These are phyloP conservation scores for Citrullus colocynthis DNA, from an alignment of 306 rosid species.

Conservation along the genomic window DNA sequence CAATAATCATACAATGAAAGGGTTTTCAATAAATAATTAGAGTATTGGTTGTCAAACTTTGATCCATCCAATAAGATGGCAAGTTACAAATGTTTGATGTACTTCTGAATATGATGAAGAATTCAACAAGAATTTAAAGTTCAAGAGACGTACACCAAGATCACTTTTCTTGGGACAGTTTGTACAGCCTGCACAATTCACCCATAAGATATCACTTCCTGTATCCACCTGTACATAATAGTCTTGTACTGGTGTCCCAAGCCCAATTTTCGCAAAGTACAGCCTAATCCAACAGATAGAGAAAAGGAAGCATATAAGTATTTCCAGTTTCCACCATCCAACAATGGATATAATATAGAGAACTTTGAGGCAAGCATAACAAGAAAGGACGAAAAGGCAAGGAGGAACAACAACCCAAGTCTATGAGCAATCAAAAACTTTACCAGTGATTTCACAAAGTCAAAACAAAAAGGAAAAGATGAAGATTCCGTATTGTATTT, in stretches of 20 bases:
- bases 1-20: conserved; percentile 15
- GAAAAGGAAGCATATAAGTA: conserved; percentile 1
- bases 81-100: background rate
- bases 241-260: conserved; percentile 70
- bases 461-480: background rate
- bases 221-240: conserved; percentile 89
- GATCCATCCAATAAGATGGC: conserved; percentile 2
- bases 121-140: background rate
- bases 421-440: background rate
- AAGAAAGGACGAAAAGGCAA: background rate
- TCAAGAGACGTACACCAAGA: conserved; percentile 50
- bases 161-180: conserved; percentile 56
- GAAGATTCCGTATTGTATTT: background rate
- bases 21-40: conserved; percentile 8
- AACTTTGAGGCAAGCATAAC: background rate
- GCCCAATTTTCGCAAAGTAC: conserved; percentile 60
- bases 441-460: background rate
- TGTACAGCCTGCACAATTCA: conserved; percentile 57
- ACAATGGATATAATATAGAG: background rate
- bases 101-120: background rate
- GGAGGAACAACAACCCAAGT: background rate
- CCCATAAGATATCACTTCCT: conserved; percentile 92
- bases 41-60: conserved; percentile 6
- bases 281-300: conserved; percentile 34
- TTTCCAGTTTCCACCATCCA: conserved; percentile 13